phyloP scores from a whole-genome alignment of 1,139 yeast genomes.

The Yamadazyma atlantica region DNA sequence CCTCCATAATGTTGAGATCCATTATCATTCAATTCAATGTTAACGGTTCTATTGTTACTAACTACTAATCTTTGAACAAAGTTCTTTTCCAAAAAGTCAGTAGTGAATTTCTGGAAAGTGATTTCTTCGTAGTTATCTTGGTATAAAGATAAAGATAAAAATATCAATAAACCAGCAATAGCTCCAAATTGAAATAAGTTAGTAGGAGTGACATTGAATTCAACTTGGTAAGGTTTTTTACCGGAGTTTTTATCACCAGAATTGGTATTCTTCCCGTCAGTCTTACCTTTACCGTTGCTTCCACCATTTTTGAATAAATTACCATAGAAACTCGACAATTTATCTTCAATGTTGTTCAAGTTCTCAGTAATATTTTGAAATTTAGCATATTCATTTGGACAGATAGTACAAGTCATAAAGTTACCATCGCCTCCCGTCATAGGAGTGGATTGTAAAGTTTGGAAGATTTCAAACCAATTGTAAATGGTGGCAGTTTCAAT shows the following conservation, averaged over 20 bases:
- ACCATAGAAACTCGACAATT: slow-evolving; percentile 16
- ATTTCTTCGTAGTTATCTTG: slow-evolving; percentile 31
- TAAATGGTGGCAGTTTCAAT: slow-evolving; percentile 20
- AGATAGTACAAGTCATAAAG: slow-evolving; percentile 27
- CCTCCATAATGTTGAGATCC: slow-evolving; percentile 30
- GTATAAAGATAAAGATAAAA: slow-evolving; percentile 17
- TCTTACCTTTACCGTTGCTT: slow-evolving; percentile 10
- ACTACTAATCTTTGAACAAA: slow-evolving; percentile 38
- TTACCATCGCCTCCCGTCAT: slow-evolving; percentile 22
- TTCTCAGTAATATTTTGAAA: slow-evolving; percentile 12
- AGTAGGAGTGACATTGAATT: slow-evolving; percentile 26
- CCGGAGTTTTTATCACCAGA: slow-evolving; percentile 8
- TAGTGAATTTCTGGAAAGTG: slow-evolving; percentile 45
- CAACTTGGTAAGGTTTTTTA: slow-evolving; percentile 20
- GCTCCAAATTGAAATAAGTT: slow-evolving; percentile 33
- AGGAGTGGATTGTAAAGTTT: slow-evolving; percentile 29
- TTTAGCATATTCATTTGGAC: slow-evolving; percentile 30
- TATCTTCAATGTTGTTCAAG: slow-evolving; percentile 17
- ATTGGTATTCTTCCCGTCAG: slow-evolving; percentile 8
- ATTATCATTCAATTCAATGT: slow-evolving; percentile 38
- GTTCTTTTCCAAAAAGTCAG: slow-evolving; percentile 40
- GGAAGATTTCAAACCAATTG: slow-evolving; percentile 35
- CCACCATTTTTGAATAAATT: slow-evolving; percentile 11
- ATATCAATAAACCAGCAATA: slow-evolving; percentile 26
- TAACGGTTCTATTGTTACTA: slow-evolving; percentile 39